Evolutionary conservation across 1,284 basidiomycete species (phyloP).

Genomic region (Sporisorium graminicola): DNA sequence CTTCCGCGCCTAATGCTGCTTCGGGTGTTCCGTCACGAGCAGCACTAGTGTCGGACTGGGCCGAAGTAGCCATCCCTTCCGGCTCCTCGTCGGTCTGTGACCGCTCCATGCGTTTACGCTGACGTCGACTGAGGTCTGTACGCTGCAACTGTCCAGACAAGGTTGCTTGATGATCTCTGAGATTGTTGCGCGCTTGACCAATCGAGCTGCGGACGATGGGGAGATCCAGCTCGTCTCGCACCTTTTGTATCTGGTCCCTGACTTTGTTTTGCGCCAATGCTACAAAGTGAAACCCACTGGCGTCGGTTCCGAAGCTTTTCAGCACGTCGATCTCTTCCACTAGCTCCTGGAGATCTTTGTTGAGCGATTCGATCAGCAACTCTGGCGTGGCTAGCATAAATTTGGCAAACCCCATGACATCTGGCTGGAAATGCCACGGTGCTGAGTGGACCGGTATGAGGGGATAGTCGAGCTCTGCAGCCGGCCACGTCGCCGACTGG

Average conservation of each 20-base stretch:
- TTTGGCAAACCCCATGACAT: slow-evolving; percentile 87
- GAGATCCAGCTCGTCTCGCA: slow-evolving; percentile 56
- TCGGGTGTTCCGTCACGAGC: slow-evolving; percentile 33
- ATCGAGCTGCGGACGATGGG: slow-evolving; percentile 54
- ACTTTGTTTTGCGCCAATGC: slow-evolving; percentile 75
- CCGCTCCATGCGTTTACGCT: slow-evolving; percentile 50
- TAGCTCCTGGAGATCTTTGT: slow-evolving; percentile 81
- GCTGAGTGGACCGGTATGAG: slow-evolving; percentile 90
- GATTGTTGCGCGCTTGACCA: slow-evolving; percentile 73
- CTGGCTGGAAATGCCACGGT: slow-evolving; percentile 94
- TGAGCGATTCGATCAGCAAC: slow-evolving; percentile 78
- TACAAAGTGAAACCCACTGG: slow-evolving; percentile 84
- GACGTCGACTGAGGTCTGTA: slow-evolving; percentile 48
- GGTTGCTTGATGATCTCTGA: slow-evolving; percentile 72
- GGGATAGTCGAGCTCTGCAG: slow-evolving; percentile 39
- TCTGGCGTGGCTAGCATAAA: slow-evolving; percentile 96
- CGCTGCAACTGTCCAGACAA: slow-evolving; percentile 32
- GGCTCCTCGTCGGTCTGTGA: slow-evolving; percentile 41
- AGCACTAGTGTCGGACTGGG: not conserved
- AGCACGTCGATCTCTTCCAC: slow-evolving; percentile 74
- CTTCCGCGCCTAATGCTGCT: slow-evolving; percentile 35
- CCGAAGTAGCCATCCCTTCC: slow-evolving; percentile 10
- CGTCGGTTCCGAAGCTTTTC: slow-evolving; percentile 74
- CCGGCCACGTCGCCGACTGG: slow-evolving; percentile 88
- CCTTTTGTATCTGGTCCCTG: slow-evolving; percentile 61